Base-by-base conservation (phyloP, 1,139 yeast genomes). In the Taphrina wiesneri region DNA sequence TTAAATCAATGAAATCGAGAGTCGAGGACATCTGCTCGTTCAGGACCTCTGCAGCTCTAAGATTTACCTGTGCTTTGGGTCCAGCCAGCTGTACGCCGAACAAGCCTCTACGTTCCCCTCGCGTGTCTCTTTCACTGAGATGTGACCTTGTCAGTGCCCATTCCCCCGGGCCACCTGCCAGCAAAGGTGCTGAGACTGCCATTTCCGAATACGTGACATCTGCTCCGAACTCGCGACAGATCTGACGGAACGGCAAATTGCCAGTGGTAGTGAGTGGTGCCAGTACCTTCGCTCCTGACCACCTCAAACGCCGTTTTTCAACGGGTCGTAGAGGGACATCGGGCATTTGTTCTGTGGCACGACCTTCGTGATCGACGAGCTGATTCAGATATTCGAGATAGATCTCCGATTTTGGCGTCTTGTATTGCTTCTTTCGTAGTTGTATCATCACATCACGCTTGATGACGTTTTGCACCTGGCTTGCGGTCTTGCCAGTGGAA, bases 91-190 rank as follows among this genome's bases (percentile, higher is more conserved):
- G 99, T 19, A 91, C 90, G 64, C 97, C 99, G 77, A 88, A 95
- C n/a, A 64, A 25, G n/a, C 69, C 69, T 3, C 34, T 25, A 6
- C 68, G 56, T 2, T 65, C 65, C 19, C 26, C 47, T 21, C 60
- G 57, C 15, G 21, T 36, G 28, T 49, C 51, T 68, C 82, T 81
- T 75, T 93, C 99, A 5, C 85, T 78, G 26, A 79, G 75, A 74
- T 93, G 98, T 2, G 97, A 96, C 73, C 93, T 88, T 30, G 97
- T 91, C 62, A 93, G 80, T 0, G 99, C 99, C 99, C 99, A 93
- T 77, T 93, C 99, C 1, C 96, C 85, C 74, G 90, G 90, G 46
- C 87, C 84, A 21, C 97, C 99, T 75, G 90, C 96, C 51, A 93
- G 79, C 66, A 93, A 79, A 0, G 99, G 97, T 57, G 89, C 79